Percentiles rank a stretch among this genome's conserved stretches.
These are phyloP conservation scores for Melampsora americana DNA, from an alignment of 1,284 basidiomycete species.

Conservation along the genomic window DNA sequence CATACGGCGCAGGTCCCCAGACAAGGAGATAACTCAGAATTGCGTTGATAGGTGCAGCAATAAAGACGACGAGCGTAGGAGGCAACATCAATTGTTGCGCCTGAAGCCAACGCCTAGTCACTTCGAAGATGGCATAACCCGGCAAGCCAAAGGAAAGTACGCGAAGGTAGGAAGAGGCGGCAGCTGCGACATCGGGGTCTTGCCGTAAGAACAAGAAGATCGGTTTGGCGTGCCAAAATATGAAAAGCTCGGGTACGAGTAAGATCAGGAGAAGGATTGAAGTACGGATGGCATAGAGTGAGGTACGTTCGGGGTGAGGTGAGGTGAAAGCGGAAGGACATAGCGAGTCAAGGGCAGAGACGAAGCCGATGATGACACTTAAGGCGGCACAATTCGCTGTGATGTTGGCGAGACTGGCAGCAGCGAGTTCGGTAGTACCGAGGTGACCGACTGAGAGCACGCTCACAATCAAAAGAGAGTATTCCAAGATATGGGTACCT, in stretches of 20 bases:
- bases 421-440: constrained; percentile 68
- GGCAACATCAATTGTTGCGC: constrained; percentile 75
- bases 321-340: constrained; percentile 58
- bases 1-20: constrained; percentile 72
- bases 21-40: constrained; percentile 82
- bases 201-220: constrained; percentile 76
- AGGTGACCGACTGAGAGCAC: constrained; percentile 82
- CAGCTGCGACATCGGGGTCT: constrained; percentile 76
- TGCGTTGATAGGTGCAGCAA: constrained; percentile 82
- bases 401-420: constrained; percentile 50
- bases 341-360: constrained; percentile 20
- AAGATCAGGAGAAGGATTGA: constrained; percentile 46
- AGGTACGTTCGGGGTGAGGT: not conserved
- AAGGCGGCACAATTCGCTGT: constrained; percentile 21
- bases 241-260: constrained; percentile 47
- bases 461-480: constrained; percentile 68
- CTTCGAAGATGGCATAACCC: constrained; percentile 65
- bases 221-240: constrained; percentile 66
- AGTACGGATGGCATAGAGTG: constrained; percentile 43
- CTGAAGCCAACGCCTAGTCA: constrained; percentile 74
- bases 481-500: constrained; percentile 71
- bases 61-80: constrained; percentile 77
- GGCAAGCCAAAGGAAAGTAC: constrained; percentile 79
- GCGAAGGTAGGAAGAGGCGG: constrained; percentile 72
- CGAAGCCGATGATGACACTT: constrained; percentile 28